phyloP scores from a whole-genome alignment of 306 rosid species.

The Acmispon strigosus region DNA sequence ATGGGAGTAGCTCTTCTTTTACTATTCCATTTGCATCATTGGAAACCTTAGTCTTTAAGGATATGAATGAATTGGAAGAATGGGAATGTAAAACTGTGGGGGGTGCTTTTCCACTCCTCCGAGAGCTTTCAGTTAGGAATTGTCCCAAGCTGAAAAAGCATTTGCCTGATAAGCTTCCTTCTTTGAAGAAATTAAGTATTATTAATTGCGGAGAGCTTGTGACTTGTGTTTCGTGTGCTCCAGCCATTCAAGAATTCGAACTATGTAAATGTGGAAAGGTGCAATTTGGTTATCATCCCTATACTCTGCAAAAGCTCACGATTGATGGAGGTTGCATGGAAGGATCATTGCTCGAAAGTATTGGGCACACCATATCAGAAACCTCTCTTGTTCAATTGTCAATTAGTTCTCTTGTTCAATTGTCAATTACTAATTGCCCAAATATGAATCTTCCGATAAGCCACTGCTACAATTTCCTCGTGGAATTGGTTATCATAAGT shows the following conservation, averaged over 20 bases:
- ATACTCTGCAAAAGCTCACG: not conserved
- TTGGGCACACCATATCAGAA: not conserved
- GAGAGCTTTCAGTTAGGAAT: not conserved
- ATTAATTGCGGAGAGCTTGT: not conserved
- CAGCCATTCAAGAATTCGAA: not conserved
- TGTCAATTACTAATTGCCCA: not conserved
- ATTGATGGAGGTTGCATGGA: not conserved
- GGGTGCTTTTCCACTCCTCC: conserved; percentile 1
- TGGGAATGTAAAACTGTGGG: not conserved
- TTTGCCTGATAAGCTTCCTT: not conserved
- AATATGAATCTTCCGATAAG: not conserved
- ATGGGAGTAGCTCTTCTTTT: not conserved
- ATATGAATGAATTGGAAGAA: not conserved
- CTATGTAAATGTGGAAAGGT: not conserved
- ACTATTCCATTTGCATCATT: not conserved
- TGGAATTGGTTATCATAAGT: not conserved
- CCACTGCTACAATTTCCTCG: not conserved
- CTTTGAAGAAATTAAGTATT: not conserved
- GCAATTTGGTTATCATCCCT: not conserved
- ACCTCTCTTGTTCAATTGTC: not conserved
- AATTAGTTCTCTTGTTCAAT: not conserved
- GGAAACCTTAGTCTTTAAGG: not conserved
- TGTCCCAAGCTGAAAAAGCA: not conserved
- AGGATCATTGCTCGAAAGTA: not conserved
- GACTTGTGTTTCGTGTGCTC: not conserved